Evolutionary conservation across 352 stramenopile genomes (phyloP), one percentile per base, ranked within the genome.

Genomic region (Phytophthora vignae): DNA sequence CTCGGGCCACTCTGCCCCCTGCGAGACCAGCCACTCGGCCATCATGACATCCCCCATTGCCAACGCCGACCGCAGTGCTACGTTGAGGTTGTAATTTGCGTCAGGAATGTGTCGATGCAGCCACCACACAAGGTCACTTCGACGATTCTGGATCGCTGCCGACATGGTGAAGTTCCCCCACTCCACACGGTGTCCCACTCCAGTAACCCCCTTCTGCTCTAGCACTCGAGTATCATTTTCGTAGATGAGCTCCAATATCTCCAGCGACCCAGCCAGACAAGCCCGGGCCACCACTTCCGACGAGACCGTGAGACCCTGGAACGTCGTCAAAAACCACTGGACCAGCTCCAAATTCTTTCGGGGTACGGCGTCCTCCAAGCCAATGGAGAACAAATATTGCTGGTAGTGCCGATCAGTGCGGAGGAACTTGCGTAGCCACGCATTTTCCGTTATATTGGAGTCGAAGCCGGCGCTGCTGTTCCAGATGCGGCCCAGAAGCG

Each of bases 121-220:
- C 71, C 71, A 78, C 33, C 67, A 63, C 52, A 64, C 56, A 29
- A 78, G 29, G 10, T 58, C 57, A 38, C 50, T 64, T 5, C 60
- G 64, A n/a, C 55, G 50, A 54, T 19, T 38, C 36, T 36, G 12
- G 4, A 73, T 48, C 10, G 64, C 69, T 6, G 67, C 49, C 11
- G 40, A 38, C 6, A 64, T 54, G 38, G 59, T 22, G 15, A 27
- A 17, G 0, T n/a, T 46, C 19, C 48, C 40, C 64, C 64, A 71
- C 36, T 60, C 48, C n/a, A 55, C 59, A 4, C 4, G n/a, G 7
- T 65, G 21, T 0, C 55, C 55, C 2, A 22, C 40, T 1, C 25
- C 36, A 29, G 19, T 56, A 15, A 21, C 44, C 5, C 15, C 54
- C 21, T 27, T 60, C 36, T 40, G 1, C 22, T 42, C 27, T 15